These are phyloP conservation scores for Sicyos baderoa DNA, from an alignment of 306 rosid species.

Conservation along the genomic window DNA sequence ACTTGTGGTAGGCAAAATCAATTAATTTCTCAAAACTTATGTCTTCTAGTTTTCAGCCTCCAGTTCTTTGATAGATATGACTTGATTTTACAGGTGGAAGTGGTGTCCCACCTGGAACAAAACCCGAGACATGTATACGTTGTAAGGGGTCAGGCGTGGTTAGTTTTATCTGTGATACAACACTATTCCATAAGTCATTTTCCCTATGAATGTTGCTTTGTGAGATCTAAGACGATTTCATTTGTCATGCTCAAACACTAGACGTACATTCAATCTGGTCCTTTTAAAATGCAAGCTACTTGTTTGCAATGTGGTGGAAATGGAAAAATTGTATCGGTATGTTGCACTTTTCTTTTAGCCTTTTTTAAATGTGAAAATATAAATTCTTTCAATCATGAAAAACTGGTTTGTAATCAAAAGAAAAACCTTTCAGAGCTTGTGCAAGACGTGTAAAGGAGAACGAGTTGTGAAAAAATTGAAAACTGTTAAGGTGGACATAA, in stretches of 20 bases:
- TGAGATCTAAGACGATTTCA: slow-evolving; percentile 23
- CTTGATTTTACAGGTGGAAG: slow-evolving; percentile 55
- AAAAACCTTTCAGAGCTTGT: slow-evolving; percentile 32
- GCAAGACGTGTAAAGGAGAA: slow-evolving; percentile 69
- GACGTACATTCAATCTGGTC: slow-evolving; percentile 67
- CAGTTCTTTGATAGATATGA: slow-evolving; percentile 14
- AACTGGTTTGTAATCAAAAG: neutral
- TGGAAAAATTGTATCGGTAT: slow-evolving; percentile 63
- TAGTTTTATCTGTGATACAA: slow-evolving; percentile 33
- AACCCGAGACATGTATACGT: slow-evolving; percentile 79
- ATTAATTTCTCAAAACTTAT: slow-evolving; percentile 11
- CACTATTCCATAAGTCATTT: neutral
- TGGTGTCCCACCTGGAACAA: slow-evolving; percentile 92
- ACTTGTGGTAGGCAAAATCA: slow-evolving; percentile 59
- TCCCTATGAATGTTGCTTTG: neutral
- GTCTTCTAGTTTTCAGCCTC: neutral
- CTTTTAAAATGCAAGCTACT: slow-evolving; percentile 61
- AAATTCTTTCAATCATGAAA: neutral
- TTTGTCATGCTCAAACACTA: slow-evolving; percentile 28
- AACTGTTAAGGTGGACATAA: slow-evolving; percentile 51
- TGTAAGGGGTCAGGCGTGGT: slow-evolving; percentile 89
- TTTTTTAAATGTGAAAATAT: neutral
- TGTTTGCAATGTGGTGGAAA: slow-evolving; percentile 62
- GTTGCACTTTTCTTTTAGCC: slow-evolving; percentile 14
- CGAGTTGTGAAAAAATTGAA: slow-evolving; percentile 54